Base-by-base conservation (phyloP, 2,329 filamentous ascomycete genomes). In the Hypoxylon sp. region DNA sequence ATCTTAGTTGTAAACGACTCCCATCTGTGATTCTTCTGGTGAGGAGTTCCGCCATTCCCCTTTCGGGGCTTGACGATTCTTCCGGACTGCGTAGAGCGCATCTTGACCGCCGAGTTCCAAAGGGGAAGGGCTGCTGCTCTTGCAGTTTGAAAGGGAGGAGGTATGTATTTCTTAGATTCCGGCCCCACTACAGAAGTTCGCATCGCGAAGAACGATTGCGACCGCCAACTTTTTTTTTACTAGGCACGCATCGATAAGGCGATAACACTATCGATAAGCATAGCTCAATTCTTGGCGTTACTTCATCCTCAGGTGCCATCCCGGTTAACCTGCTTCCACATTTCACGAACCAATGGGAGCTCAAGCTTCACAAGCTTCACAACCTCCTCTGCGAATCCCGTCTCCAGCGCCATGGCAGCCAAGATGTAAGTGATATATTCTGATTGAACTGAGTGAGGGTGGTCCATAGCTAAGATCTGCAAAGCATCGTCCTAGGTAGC, bases 1-100 rank as follows among this genome's bases (percentile, higher is more conserved):
- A 98, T 92, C 78, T 96, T 96, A 76, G 90, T 87, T 64, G 91
- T 92, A 80, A 98, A 98, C 67, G 92, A 91, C 80, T 97, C 91
- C 87, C 93, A 98, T 77, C 92, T 87, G 80, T 97, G 93, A 54
- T 93, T 91, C 76, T 93, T 94, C 67, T 90, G 89, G 71, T 93
- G 92, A 52, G 84, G 83, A 24, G 93, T 96, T 69, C 85, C 85
- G 66, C 85, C 85, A 76, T 91, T 93, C 69, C 85, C 85, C 80
- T 91, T 92, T 71, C 84, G 85, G 78, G 86, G 85, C 84, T 91
- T 91, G 73, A 84, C 81, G 75, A 92, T 90, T 75, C 88, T 87
- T 70, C 89, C 89, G 62, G 89, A 88, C 40, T 84, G 84, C 73
- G 86, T 85, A 72, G 84, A 81, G 72, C 86, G 84, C 87, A 90